A percentile compares a stretch with the other conserved stretches of the same genome.
phyloP scores from a whole-genome alignment of 805 yeast species.

The Danielozyma ontarioensis region DNA sequence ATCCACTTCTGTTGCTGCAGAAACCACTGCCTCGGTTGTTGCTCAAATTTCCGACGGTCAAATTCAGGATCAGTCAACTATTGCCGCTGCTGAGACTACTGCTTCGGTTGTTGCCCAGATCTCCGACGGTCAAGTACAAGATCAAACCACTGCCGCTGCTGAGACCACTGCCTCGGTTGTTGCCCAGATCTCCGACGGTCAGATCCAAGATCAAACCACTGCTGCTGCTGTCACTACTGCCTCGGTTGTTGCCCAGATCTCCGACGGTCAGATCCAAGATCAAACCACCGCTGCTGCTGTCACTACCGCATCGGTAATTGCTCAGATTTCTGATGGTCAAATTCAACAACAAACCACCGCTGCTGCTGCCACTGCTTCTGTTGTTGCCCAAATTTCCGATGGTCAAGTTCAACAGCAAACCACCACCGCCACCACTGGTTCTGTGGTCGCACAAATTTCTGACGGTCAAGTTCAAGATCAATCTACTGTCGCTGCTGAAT shows the following conservation, averaged over 20 bases:
- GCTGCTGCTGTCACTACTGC: slow-evolving; percentile 13
- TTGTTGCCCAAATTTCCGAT: slow-evolving; percentile 40
- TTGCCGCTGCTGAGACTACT: slow-evolving; percentile 10
- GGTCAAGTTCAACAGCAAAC: slow-evolving; percentile 24
- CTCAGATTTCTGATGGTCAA: slow-evolving; percentile 6
- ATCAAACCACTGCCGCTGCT: slow-evolving; percentile 10
- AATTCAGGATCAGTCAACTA: slow-evolving; percentile 18
- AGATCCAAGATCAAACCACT: slow-evolving; percentile 24
- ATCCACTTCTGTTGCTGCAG: slow-evolving; percentile 4
- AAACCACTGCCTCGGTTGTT: slow-evolving; percentile 14
- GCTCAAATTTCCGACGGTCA: slow-evolving; percentile 28
- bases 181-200: slow-evolving; percentile 29
- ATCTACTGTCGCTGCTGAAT: slow-evolving; percentile 13
- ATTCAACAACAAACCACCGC: slow-evolving; percentile 4
- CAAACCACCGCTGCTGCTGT: slow-evolving; percentile 14
- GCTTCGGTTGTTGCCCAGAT: slow-evolving; percentile 24
- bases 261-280: slow-evolving; percentile 29
- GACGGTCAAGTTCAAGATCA: slow-evolving; percentile 16
- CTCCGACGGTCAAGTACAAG: slow-evolving; percentile 24
- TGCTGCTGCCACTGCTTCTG: slow-evolving; percentile 17
- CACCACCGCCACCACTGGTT: slow-evolving; percentile 14
- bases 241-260: slow-evolving; percentile 25
- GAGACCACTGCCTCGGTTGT: slow-evolving; percentile 16
- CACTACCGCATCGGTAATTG: slow-evolving; percentile 6
- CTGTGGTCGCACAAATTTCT: slow-evolving; percentile 12